Base-by-base conservation (phyloP, 148 eudicot species). In the Rhododendron ovatum region DNA sequence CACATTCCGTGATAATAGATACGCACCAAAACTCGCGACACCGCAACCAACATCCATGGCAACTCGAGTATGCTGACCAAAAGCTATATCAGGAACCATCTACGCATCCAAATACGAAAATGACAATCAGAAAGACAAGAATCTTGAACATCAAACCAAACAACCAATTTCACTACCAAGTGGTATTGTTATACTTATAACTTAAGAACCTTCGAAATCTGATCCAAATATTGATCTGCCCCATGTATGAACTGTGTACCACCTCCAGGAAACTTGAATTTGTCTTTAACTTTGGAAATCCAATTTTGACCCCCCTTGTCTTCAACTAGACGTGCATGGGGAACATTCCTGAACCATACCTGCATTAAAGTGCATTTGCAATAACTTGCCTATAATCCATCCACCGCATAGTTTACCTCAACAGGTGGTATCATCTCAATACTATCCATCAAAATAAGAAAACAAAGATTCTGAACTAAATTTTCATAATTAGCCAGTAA, bases 261-360 rank as follows among this genome's bases (percentile, higher is more conserved):
- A 51, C 98, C 99, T 86, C 99, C 98, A 41, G 99, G 99, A 91
- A 97, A 97, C 90, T 92, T 97, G 88, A 97, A 97, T 86, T 95
- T 97, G 85, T 94, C 94, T 90, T 97, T 95, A 73, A 89, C 92
- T 85, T 91, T 91, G 37, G 88, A 76, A 87, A 97, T 94, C 99
- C 99, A 97, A 87, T 97, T 97, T 89, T 97, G 99, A 82, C 99
- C 98, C 28, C 99, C 99, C 91, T 97, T 97, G 87, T 97, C 98
- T 85, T 97, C 98, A 85, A 91, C 99, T 35, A 97, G 91, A 61
- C 95, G 98, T 67, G 99, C 95, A 90, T 97, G 99, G 76, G 99
- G 98, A 84, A 97, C 98, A 91, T 97, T 97, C 86, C 88, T 90
- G 80, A 90, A 97, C 99, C 99, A 97, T 45, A 95, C 99, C 99